These are phyloP conservation scores for Coemansia sp. DNA, from an alignment of 192 early-diverging fungal species.

Conservation along the genomic window DNA sequence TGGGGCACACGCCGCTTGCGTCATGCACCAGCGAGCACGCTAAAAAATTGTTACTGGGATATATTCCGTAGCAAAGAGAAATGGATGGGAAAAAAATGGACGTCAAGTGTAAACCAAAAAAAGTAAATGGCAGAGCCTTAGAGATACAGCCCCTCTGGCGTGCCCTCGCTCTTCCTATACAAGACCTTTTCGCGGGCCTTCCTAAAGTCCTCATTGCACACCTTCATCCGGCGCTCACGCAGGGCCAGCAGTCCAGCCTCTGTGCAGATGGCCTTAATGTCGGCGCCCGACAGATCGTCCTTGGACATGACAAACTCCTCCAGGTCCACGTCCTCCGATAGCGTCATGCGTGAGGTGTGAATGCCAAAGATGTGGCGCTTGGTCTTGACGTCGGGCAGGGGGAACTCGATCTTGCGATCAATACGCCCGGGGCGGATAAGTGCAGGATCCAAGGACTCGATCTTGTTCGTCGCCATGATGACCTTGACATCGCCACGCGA, in stretches of 20 bases:
- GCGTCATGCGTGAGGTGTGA: slow-evolving; percentile 91
- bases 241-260: slow-evolving; percentile 97
- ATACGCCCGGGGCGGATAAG: slow-evolving; percentile 96
- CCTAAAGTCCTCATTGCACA: slow-evolving; percentile 92
- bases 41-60: background rate
- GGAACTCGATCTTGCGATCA: slow-evolving; percentile 99
- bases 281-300: slow-evolving; percentile 97
- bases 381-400: slow-evolving; percentile 92
- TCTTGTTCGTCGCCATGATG: slow-evolving; percentile 98
- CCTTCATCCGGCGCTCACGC: slow-evolving; percentile 98
- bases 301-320: slow-evolving; percentile 99
- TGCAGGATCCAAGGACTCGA: slow-evolving; percentile 95
- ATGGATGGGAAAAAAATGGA: background rate
- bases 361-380: slow-evolving; percentile 98
- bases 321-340: slow-evolving; percentile 94
- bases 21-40: background rate
- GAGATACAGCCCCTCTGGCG: slow-evolving; percentile 93
- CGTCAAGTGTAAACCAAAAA: background rate
- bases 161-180: slow-evolving; percentile 98
- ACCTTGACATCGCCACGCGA: slow-evolving; percentile 96
- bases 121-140: slow-evolving; percentile 31
- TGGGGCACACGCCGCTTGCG: background rate
- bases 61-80: background rate
- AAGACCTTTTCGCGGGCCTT: slow-evolving; percentile 99
- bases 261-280: slow-evolving; percentile 99